phyloP scores from a whole-genome alignment of 1,139 yeast genomes.

The Protomyces lactucae-debilis region DNA sequence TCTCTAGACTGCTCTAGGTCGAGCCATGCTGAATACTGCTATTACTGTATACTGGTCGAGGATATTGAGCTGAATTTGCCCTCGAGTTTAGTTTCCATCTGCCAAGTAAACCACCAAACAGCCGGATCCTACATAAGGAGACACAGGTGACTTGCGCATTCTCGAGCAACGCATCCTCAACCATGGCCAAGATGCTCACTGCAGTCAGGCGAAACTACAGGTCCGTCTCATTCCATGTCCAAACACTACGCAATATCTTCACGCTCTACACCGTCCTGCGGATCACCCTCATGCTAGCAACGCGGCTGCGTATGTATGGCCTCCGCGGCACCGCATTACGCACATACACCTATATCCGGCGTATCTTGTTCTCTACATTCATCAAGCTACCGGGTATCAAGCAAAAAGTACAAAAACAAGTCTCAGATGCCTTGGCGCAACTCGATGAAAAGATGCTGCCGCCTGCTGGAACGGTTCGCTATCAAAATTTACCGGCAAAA shows the following conservation, averaged over 20 bases:
- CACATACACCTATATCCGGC: not conserved
- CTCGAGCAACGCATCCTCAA: not conserved
- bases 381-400: conserved; percentile 49
- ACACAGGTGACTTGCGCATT: not conserved
- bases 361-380: conserved; percentile 10
- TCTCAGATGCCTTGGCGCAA: conserved; percentile 46
- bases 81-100: no score
- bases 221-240: not conserved
- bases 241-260: conserved; percentile 11
- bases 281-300: not conserved
- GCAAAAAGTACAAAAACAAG: conserved; percentile 56
- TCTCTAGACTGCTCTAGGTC: no score
- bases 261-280: conserved; percentile 6
- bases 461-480: conserved; percentile 44
- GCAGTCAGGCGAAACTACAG: conserved; percentile 7
- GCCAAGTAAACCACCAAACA: no score
- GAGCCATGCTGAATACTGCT: no score
- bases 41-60: no score
- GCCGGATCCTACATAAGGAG: no score
- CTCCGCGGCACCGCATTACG: conserved; percentile 6
- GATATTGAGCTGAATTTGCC: no score
- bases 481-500: conserved; percentile 50
- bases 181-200: not conserved
- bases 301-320: conserved; percentile 12
- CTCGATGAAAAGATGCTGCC: conserved; percentile 46